Evolutionary conservation across 176 grass and related monocot species (phyloP).

Genomic region (Musa itinerans): DNA sequence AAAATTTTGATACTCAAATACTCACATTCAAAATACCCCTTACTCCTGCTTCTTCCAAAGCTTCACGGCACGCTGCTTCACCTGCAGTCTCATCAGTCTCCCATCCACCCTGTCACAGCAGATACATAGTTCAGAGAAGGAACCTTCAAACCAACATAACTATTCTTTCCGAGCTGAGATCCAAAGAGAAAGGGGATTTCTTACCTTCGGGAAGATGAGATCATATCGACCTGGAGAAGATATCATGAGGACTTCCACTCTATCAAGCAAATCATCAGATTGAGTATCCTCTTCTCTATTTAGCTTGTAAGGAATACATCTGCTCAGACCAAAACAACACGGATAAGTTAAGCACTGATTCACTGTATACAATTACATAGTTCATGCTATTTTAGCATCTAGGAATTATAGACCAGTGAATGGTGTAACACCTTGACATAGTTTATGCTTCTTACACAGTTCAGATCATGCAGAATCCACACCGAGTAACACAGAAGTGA

Average conservation of each 20-base stretch:
- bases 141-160: background rate
- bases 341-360: background rate
- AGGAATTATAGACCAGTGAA: background rate
- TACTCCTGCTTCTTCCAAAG: constrained; percentile 82
- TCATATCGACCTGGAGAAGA: constrained; percentile 57
- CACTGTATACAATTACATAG: no score
- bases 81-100: constrained; percentile 75
- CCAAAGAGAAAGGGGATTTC: background rate
- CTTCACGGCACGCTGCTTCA: constrained; percentile 69
- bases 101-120: constrained; percentile 56
- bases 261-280: constrained; percentile 10
- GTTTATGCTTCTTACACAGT: background rate
- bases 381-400: no score
- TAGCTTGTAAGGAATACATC: constrained; percentile 66
- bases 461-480: no score
- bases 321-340: background rate
- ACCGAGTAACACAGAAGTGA: no score
- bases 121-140: background rate
- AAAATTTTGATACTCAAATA: background rate
- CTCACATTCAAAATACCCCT: constrained; percentile 64
- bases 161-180: background rate
- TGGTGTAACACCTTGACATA: background rate
- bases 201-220: constrained; percentile 87
- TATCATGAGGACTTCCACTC: constrained; percentile 77
- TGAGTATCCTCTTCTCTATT: constrained; percentile 31